Evolutionary conservation across 1,284 basidiomycete genomes (phyloP).

Genomic region (Quambalaria eucalypti): DNA sequence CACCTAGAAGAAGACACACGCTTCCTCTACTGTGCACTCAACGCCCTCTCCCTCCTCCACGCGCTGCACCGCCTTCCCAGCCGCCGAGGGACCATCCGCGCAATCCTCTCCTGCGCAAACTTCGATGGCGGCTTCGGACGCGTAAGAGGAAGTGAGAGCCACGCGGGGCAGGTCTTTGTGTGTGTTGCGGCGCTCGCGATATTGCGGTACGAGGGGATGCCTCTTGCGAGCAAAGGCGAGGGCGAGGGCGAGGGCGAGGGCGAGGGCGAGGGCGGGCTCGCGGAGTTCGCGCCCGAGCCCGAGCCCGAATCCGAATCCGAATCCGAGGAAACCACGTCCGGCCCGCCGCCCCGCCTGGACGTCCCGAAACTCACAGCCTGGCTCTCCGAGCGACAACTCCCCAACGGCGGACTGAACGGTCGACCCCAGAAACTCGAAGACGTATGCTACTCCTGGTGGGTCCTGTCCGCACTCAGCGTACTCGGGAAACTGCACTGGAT

Average conservation of each 20-base stretch:
- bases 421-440: conserved; percentile 96
- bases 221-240: conserved; percentile 46
- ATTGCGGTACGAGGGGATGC: conserved; percentile 66
- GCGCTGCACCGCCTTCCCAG: conserved; percentile 53
- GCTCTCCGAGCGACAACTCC: conserved; percentile 84
- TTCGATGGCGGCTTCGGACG: conserved; percentile 93
- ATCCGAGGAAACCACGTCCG: background rate
- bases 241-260: background rate
- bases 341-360: background rate
- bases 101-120: conserved; percentile 72
- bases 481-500: conserved; percentile 81
- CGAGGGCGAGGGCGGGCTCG: conserved; percentile 7
- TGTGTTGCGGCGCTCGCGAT: conserved; percentile 81
- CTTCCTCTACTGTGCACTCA: conserved; percentile 78
- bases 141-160: conserved; percentile 75
- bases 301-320: no score
- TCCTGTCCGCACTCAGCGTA: conserved; percentile 77
- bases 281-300: no score
- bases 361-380: conserved; percentile 82
- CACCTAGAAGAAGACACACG: conserved; percentile 88
- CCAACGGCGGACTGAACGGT: conserved; percentile 87
- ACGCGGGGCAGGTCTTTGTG: conserved; percentile 84
- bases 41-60: conserved; percentile 66
- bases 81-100: conserved; percentile 59
- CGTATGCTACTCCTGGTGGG: conserved; percentile 98